Evolutionary conservation across 108 stramenopile genomes (phyloP).

Genomic region (Stephanodiscus triporus): DNA sequence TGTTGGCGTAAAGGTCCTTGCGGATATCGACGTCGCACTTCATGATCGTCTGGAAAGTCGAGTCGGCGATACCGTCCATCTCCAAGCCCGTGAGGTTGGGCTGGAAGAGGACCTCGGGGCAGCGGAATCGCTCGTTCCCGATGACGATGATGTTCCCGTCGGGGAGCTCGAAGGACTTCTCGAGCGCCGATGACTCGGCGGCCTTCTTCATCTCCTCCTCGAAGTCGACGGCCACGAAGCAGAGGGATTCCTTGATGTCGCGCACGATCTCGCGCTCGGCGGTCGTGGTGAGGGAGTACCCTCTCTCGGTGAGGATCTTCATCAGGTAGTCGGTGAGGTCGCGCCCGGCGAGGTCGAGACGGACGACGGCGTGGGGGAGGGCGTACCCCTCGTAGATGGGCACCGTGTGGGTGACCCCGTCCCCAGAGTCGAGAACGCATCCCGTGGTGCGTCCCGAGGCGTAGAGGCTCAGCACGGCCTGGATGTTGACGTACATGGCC

Average conservation of each 20-base stretch:
- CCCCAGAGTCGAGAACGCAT: conserved; percentile 93
- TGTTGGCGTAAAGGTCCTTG: conserved; percentile 95
- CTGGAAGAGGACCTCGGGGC: conserved; percentile 94
- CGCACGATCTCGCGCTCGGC: conserved; percentile 95
- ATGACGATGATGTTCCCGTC: conserved; percentile 95
- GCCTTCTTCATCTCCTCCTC: conserved; percentile 96
- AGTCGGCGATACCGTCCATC: conserved; percentile 96
- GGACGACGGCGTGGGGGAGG: conserved; percentile 94
- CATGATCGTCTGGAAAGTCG: conserved; percentile 99
- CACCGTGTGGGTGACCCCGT: conserved; percentile 95
- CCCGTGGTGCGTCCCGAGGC: conserved; percentile 96
- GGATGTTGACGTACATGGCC: conserved; percentile 99
- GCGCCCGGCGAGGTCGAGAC: conserved; percentile 93
- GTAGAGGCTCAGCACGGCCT: conserved; percentile 96
- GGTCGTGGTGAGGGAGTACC: conserved; percentile 93
- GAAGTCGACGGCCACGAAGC: conserved; percentile 93
- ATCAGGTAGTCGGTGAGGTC: conserved; percentile 96
- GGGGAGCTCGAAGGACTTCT: conserved; percentile 93
- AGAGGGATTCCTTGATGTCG: conserved; percentile 92
- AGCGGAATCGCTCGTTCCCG: conserved; percentile 94
- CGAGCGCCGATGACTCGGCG: conserved; percentile 88
- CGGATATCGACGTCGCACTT: conserved; percentile 99
- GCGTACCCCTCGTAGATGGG: conserved; percentile 98
- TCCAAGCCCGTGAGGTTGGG: conserved; percentile 97
- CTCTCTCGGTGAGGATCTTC: conserved; percentile 93